Evolutionary conservation across 768 basidiomycete species (phyloP), one percentile per base, ranked within the genome.

Genomic region (Mycena latifolia): DNA sequence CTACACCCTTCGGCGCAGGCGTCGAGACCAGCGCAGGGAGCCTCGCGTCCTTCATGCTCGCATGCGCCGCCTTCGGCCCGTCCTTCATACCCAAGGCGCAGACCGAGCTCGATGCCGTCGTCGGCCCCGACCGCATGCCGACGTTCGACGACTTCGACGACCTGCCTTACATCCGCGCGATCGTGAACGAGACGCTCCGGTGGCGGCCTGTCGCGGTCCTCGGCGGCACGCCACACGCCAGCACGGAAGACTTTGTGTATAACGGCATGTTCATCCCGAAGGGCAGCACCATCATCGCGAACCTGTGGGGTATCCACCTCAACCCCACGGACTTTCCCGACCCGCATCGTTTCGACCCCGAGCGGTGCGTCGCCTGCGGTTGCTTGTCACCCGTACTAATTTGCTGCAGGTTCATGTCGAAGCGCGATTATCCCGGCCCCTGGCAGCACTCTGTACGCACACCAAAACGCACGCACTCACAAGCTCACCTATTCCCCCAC

Each of bases 1-100:
- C 31, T 7, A 70, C 65, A 2, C 82, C 84, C 0, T 85, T 85
- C 63, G 82, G 81, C 2, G 84, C 84, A n/a, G 84, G 83, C 0
- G 82, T 81, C 17, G 83, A 83, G 54, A 82, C 82, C 75, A 81
- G 78, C 18, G 71, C 77, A 7, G 78, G 77, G 3, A 79, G 74
- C 20, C 67, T 77, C 5, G 65, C 73, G 5, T 72, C 71, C 0
- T 78, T 82, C 50, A 71, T 82, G 52, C 74, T 80, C 77, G 69
- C 58, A 71, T 73, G 54, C 20, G 59, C 68, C 14, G 35, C 63
- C 9, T 70, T 31, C 60, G 54, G 59, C 11, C 57, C 54, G 18
- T 61, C 64, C 43, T 67, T 81, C 20, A 81, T 81, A 70, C 75
- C 70, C 43, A 76, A 75, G 24, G 82, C 82, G 17, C 82, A 81